Evolutionary conservation across 192 early-diverging fungal genomes (phyloP), one percentile per base, ranked within the genome.

Genomic region (Chytriomyces hyalinus): DNA sequence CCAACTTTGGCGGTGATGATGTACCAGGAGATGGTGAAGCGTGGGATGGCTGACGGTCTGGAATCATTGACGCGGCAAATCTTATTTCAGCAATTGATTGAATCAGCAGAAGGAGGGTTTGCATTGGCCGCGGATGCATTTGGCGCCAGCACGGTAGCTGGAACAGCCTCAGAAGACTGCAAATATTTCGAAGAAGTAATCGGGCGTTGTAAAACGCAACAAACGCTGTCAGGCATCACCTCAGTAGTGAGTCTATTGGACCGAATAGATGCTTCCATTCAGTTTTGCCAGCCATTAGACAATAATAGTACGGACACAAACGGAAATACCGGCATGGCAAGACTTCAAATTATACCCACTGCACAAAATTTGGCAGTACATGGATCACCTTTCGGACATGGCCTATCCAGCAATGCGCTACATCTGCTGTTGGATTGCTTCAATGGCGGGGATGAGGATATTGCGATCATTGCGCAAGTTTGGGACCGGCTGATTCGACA

Each of bases 141-240:
- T 15, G 71, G 71, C 60, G 71, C 71, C 9, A 73, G 71, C 20
- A 24, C 62, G 17, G 71, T 73, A 8, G 53, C 60, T 26, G 71
- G 71, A n/a, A 62, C 71, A 28, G n/a, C 59, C 3, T 6, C 13
- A 6, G 59, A 7, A 7, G 71, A 73, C 45, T 60, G 24, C 8
- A 48, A n/a, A 8, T 63, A 20, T 20, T 62, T 73, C 28, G 45
- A 73, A 9, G 46, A 73, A 62, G 71, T 49, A 47, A 28, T 73
- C 9, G 68, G 53, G 26, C 6, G 20, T 15, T 50, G 51, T 24
- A 17, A 53, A 28, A 8, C 11, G 10, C 66, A 28, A 10, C 44
- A 48, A 22, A 43, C 3, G 9, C 10, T 62, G 28, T n/a, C 26
- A 45, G 45, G 59, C 8, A 47, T 61, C 13, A 17, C n/a, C 6